Evolutionary conservation across 306 rosid species (phyloP).

Genomic region (Pyrus communis): DNA sequence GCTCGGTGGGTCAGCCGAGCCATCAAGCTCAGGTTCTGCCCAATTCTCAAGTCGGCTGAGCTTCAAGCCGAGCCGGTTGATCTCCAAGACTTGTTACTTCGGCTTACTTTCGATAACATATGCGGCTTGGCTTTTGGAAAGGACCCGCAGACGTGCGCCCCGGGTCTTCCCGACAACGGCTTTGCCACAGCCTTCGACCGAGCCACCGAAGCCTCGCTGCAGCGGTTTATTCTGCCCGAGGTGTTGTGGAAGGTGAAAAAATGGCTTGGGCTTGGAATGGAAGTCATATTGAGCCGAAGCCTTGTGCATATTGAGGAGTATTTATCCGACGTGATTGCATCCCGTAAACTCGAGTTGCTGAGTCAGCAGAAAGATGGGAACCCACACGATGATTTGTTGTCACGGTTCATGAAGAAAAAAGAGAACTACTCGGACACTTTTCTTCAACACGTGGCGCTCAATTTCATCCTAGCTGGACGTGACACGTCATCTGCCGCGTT

Average conservation of each 20-base stretch:
- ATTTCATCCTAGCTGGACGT: slow-evolving; percentile 92
- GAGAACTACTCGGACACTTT: slow-evolving; percentile 62
- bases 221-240: slow-evolving; percentile 69
- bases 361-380: slow-evolving; percentile 56
- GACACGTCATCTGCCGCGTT: slow-evolving; percentile 83
- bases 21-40: slow-evolving; percentile 66
- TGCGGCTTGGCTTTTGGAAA: slow-evolving; percentile 85
- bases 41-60: slow-evolving; percentile 45
- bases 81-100: slow-evolving; percentile 65
- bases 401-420: slow-evolving; percentile 83
- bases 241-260: slow-evolving; percentile 71
- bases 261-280: slow-evolving; percentile 88
- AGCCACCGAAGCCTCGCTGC: slow-evolving; percentile 86
- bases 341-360: slow-evolving; percentile 70
- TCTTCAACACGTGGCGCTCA: slow-evolving; percentile 77
- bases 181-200: slow-evolving; percentile 72
- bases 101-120: slow-evolving; percentile 83
- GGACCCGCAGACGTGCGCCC: slow-evolving; percentile 67
- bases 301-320: slow-evolving; percentile 55
- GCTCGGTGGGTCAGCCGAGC: slow-evolving; percentile 91
- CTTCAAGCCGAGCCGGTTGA: slow-evolving; percentile 41
- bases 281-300: slow-evolving; percentile 79
- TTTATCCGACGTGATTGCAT: slow-evolving; percentile 60
- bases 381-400: slow-evolving; percentile 66
- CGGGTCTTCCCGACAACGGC: slow-evolving; percentile 44